Evolutionary conservation across 345 rosid species (phyloP), one percentile per base, ranked within the genome.

Genomic region (Dipteronia sinensis): DNA sequence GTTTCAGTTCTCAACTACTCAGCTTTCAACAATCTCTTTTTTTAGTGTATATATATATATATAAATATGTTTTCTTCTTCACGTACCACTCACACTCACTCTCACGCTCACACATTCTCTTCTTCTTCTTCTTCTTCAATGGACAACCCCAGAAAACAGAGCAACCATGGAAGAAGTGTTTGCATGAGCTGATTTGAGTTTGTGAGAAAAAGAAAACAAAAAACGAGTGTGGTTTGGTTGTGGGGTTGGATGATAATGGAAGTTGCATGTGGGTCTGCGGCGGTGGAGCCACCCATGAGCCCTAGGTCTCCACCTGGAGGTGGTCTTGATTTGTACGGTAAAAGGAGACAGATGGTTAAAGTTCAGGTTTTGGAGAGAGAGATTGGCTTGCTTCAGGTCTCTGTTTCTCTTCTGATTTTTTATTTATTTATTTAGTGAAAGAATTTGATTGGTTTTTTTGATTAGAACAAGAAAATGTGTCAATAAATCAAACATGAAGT

Each of bases 351-450:
- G 78, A 51, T 85, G 80, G 75, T 83, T 42, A 85, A 85, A 55
- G 82, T 86, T 66, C 87, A 85, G 78, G 78, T 81, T 71, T 82
- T 86, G 78, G 89, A 86, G 77, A 80, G 83, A 74, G 91, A 88
- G 78, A 82, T 86, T 82, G 81, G 72, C 27, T 40, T 78, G 76
- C 87, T 88, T 78, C 82, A 86, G 87, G 89, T 82, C 31, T 29
- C 9, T 7, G 6, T 82, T 16, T 63, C 10, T 12, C 34, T 49
- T 55, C 16, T 42, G 11, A 42, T 42, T 42, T 51, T 22, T 73
- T 40, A 20, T 9, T 46, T 46, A 46, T 46, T 46, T 38, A 38
- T 38, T 56, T 7, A 34, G 55, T 42, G 10, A 9, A 42, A 42
- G 46, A 42, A 42, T 42, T 8, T 49, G 55, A 15, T 49, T 34